Base-by-base conservation (phyloP, 2,329 filamentous ascomycete genomes). In the Diaporthe aspalathi region DNA sequence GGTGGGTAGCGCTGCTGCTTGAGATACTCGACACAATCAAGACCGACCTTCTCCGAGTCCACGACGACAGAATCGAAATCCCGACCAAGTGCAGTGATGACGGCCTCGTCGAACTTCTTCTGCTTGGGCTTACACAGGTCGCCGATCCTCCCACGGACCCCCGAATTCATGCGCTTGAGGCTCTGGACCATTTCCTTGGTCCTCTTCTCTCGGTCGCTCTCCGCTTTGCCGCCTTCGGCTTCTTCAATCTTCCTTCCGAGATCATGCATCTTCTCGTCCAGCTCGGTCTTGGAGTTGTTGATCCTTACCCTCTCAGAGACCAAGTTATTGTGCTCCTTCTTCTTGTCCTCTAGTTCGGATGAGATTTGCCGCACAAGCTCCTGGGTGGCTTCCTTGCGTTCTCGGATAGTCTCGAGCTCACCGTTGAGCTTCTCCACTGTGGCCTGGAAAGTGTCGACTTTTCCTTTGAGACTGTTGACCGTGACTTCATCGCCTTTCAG, bases 11-110 rank as follows among this genome's bases (percentile, higher is more conserved):
- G 91, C 79, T 98, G 94, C 74, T 97, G 94, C 76, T 96, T 96
- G 71, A 99, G 89, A 78, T 97, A 97, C 76, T 96, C 91, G 70
- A 99, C 96, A 80, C 96, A 99, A 76, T 98, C 94, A 72, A 94
- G 92, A 35, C 94, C 96, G 1, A 93, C 96, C 83, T 96, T 97
- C 81, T 98, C 94, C 2, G 94, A 95, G 77, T 99, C 96, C 12
- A 98, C 95, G 62, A 99, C 91, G 53, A 99, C 92, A 0, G 95
- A 93, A 80, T 99, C 95, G 79, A 97, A 97, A 78, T 98, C 93
- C 68, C 94, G 91, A 65, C 96, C 96, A 5, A 99, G 89, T 8
- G 97, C 94, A 27, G 94, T 97, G 76, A 94, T 94, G 74, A 99
- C 93, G 56, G 96, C 96, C 75, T 96, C 94, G 74, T 96, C 93